Evolutionary conservation across 2,329 filamentous ascomycete species (phyloP), one percentile per base, ranked within the genome.

Genomic region (Tolypocladium nubicola): DNA sequence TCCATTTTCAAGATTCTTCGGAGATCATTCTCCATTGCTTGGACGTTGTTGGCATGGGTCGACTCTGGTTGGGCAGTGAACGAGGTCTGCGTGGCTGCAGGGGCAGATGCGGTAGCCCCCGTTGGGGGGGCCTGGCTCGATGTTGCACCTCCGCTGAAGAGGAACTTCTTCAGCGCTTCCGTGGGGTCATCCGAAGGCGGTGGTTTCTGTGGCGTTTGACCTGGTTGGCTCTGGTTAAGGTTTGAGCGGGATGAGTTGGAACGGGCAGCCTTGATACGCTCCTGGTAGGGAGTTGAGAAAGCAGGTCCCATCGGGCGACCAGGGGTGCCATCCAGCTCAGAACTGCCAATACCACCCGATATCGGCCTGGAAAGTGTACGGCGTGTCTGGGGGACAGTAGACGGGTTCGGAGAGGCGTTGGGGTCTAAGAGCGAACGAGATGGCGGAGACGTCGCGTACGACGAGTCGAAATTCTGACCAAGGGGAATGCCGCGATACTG

Each of bases 201-300:
- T 4, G 45, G 6, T 8, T 14, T 39, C 21, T 54, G 39, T 13
- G 59, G 41, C 37, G 60, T 53, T 55, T 57, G 58, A 26, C 58
- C 58, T 33, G 53, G 52, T 19, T 54, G 59, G 21, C 61, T 60
- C 52, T 60, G 56, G n/a, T 55, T 56, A 49, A 55, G 41, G 13
- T 60, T 59, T 2, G 60, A 56, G 14, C 62, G 67, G 56, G 65
- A 61, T 40, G 69, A 68, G 47, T 56, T 66, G 13, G 72, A 69
- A 21, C 76, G 77, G 26, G 78, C 80, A 55, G 82, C 82, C 57
- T 76, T 78, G 58, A 86, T 84, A 49, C 83, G 79, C 59, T 86
- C 81, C 7, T 80, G 73, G 62, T 84, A 86, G 0, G 83, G 82
- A 0, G 85, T 87, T 5, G 87, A 85, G 68, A 89, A 89, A 2